A percentile compares a stretch with the other conserved stretches of the same genome.
Conservation (phyloP, 306 rosid species). For the Bauhinia variegata region DNA sequence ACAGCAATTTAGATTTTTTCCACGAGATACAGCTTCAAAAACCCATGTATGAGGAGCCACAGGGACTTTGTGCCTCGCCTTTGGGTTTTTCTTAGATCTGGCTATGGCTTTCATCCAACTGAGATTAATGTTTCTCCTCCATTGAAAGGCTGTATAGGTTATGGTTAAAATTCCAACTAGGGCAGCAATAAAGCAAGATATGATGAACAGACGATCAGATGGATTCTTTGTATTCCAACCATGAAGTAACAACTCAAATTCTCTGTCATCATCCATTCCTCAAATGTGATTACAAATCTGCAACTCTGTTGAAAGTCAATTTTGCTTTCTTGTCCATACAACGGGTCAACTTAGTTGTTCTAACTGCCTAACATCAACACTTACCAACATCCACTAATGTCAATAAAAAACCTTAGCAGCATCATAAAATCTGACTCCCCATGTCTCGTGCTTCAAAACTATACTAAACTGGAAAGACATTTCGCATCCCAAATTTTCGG, state of each 20-base stretch:
- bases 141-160: slow-evolving; percentile 89
- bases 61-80: slow-evolving; percentile 74
- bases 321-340: slow-evolving; percentile 28
- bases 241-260: slow-evolving; percentile 64
- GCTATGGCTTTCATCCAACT: slow-evolving; percentile 98
- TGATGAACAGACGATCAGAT: slow-evolving; percentile 67
- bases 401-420: slow-evolving; percentile 21
- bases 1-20: slow-evolving; percentile 89
- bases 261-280: slow-evolving; percentile 78
- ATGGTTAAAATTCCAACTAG: slow-evolving; percentile 87
- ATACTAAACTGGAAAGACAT: slow-evolving; percentile 11
- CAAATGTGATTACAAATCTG: slow-evolving; percentile 19
- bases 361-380: slow-evolving; percentile 21
- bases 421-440: slow-evolving; percentile 20
- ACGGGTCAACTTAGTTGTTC: slow-evolving; percentile 23
- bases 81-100: slow-evolving; percentile 87
- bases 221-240: slow-evolving; percentile 85
- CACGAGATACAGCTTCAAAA: slow-evolving; percentile 79
- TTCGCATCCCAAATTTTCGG: slow-evolving; percentile 26
- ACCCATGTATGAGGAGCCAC: slow-evolving; percentile 77
- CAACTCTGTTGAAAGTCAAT: slow-evolving; percentile 20
- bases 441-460: slow-evolving; percentile 18
- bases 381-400: background rate
- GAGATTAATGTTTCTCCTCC: slow-evolving; percentile 94
- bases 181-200: slow-evolving; percentile 74